Evolutionary conservation across 176 grass and related monocot genomes (phyloP).

Genomic region (Phragmites australis): DNA sequence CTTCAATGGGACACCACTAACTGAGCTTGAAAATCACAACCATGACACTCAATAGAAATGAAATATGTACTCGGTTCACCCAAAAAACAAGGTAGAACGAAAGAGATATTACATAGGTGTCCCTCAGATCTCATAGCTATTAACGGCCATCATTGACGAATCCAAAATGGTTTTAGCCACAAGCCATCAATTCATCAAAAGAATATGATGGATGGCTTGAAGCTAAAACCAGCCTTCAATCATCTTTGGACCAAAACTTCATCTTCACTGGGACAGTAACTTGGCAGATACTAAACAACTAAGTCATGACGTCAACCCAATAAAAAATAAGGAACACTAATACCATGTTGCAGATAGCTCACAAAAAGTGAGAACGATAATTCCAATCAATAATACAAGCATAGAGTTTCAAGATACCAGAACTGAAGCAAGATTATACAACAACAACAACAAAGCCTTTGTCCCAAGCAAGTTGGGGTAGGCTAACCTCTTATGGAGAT

Average conservation of each 20-base stretch:
- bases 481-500: too few relatives aligned
- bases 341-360: background rate
- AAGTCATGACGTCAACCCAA: background rate
- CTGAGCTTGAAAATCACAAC: background rate
- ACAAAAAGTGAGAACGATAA: background rate
- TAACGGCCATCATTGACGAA: constrained; percentile 53
- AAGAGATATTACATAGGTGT: background rate
- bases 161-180: constrained; percentile 39
- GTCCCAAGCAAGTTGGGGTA: too few relatives aligned
- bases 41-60: background rate
- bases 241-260: constrained; percentile 54
- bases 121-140: constrained; percentile 93
- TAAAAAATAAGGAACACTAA: background rate
- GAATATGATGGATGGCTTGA: constrained; percentile 39
- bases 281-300: background rate
- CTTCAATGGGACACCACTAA: background rate
- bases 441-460: too few relatives aligned
- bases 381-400: background rate
- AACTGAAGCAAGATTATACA: background rate
- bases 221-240: constrained; percentile 47
- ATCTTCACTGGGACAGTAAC: constrained; percentile 57
- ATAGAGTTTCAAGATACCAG: background rate
- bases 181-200: constrained; percentile 34
- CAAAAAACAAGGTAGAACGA: background rate
- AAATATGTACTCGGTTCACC: background rate